Evolutionary conservation across 345 rosid genomes (phyloP).

Genomic region (Raphanus raphanistrum): DNA sequence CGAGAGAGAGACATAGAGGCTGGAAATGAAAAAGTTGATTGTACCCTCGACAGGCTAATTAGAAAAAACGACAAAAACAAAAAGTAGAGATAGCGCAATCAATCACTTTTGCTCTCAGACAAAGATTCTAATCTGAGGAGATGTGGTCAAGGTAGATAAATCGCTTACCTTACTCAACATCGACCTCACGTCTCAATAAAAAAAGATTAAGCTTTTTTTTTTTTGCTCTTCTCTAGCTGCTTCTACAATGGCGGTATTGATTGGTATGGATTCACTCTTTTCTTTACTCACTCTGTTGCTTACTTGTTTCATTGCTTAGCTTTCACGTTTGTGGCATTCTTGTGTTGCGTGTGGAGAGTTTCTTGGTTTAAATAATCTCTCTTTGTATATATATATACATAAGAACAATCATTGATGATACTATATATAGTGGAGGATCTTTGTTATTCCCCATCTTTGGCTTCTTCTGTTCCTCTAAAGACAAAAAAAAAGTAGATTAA

Average conservation of each 20-base stretch:
- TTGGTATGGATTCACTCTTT: constrained; percentile 14
- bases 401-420: constrained; percentile 1
- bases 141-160: neutral
- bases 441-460: neutral
- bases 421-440: neutral
- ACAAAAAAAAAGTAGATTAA: neutral
- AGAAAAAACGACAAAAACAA: neutral
- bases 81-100: neutral
- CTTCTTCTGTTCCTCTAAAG: constrained; percentile 21
- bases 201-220: too few species aligned
- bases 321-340: constrained; percentile 7
- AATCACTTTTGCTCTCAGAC: neutral
- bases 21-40: neutral
- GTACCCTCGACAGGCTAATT: neutral
- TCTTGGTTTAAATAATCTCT: constrained; percentile 13
- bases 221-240: constrained; percentile 3
- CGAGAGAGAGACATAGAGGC: neutral
- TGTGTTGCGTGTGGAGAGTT: constrained; percentile 6
- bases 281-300: neutral
- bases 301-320: neutral
- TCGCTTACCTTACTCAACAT: neutral
- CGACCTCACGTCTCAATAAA: constrained; percentile 6
- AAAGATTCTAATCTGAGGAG: neutral
- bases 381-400: neutral
- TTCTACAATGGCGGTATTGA: constrained; percentile 34